Evolutionary conservation across 202 grass and related monocot species (phyloP).

Genomic region (Carex sylvatica): DNA sequence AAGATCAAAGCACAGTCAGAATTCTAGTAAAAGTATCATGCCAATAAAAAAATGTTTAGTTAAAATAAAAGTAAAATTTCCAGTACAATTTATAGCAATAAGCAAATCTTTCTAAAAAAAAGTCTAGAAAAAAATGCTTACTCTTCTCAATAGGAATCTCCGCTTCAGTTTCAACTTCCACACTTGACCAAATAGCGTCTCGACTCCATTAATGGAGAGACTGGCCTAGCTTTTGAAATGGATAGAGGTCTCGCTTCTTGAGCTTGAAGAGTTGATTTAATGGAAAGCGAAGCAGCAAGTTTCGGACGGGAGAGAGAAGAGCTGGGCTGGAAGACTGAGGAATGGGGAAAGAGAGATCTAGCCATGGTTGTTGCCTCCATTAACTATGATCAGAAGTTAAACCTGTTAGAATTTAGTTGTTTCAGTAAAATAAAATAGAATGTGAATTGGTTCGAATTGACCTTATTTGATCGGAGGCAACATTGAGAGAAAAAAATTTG

Average conservation of each 20-base stretch:
- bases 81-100: background rate
- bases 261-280: slow-evolving; percentile 10
- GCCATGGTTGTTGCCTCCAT: slow-evolving; percentile 62
- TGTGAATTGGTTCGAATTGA: too few relatives aligned
- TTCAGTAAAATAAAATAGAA: too few relatives aligned
- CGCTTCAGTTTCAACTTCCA: slow-evolving; percentile 27
- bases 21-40: background rate
- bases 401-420: too few relatives aligned
- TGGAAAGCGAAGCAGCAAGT: background rate
- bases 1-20: background rate
- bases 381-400: background rate
- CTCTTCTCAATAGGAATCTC: slow-evolving; percentile 84
- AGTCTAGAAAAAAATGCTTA: slow-evolving; percentile 24
- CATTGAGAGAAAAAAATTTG: too few relatives aligned
- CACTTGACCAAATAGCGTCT: slow-evolving; percentile 30
- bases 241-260: slow-evolving; percentile 10
- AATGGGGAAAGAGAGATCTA: slow-evolving; percentile 38
- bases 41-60: background rate
- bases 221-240: background rate
- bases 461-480: too few relatives aligned
- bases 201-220: background rate
- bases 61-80: background rate
- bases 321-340: slow-evolving; percentile 28
- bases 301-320: background rate
- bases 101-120: background rate